Evolutionary conservation across 78 protist species (phyloP), one percentile per base, ranked within the genome.

Genomic region (Dictyostelium brefeldianum): DNA sequence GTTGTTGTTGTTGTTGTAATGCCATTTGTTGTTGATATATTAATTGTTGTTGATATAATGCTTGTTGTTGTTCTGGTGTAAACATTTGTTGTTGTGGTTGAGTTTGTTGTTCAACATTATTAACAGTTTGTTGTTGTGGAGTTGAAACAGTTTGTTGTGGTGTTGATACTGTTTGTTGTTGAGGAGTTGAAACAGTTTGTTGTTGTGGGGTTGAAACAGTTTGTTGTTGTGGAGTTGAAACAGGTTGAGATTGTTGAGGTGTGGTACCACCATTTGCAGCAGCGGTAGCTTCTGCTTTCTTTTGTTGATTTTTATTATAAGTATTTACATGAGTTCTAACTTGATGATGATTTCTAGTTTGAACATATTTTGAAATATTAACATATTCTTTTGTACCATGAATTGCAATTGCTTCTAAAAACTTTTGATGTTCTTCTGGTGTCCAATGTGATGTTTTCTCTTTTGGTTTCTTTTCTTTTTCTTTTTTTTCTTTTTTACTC

Each of bases 291-390:
- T 29, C 67, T 22, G 27, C 78, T n/a, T 62, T 85, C 78, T 54
- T 85, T 85, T 62, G 46, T 85, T 62, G 80, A 57, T 85, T 85
- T 75, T 75, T 73, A 6, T 59, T 18, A 62, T 85, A 75, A 29
- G 92, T 85, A 48, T 75, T 85, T 25, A 85, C 77, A 62, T 85
- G 92, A 17, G 92, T 75, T 56, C 92, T 54, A 11, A 85, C 92
- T 59, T 85, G 92, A 18, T 75, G 62, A 29, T 31, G 75, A 18
- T 36, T 85, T 31, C 92, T 73, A 6, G 92, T 59, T 22, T 70
- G 59, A 14, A 85, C 92, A 47, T 74, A 48, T 17, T 20, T 22
- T 1, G 92, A 36, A 18, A 85, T 85, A 4, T 20, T 9, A 5
- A 59, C 74, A 43, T 85, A 75, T 1, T 73, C 92, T 62, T 85